Base-by-base conservation (phyloP, 352 stramenopile genomes). In the Phytophthora brassicae region DNA sequence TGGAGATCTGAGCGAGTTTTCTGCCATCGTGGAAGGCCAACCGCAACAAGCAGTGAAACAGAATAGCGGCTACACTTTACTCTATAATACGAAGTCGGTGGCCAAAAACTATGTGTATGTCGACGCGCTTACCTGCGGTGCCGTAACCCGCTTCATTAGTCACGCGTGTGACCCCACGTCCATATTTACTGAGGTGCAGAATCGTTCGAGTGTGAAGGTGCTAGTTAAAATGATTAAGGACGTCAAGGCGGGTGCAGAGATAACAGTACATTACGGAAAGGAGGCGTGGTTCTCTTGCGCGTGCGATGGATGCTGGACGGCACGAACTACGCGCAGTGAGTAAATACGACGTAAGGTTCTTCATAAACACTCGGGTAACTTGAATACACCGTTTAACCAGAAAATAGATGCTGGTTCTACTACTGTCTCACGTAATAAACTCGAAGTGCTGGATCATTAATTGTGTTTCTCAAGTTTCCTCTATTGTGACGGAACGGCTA, bases 91-190 rank as follows among this genome's bases (percentile, higher is more conserved):
- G n/a, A n/a, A n/a, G n/a, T n/a, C n/a, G 44, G 47, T n/a, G n/a
- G n/a, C n/a, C n/a, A n/a, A n/a, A n/a, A 41, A 50, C 7, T 62
- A 35, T n/a, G 44, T 62, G 1, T 55, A 55, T 24, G 44, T 62
- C 3, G 54, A 62, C 0, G 54, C 54, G 0, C 2, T 39, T 3
- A n/a, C 8, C 1, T 54, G 14, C 13, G 43, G 43, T 0, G 38
- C 42, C 3, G 47, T 60, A 2, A 53, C 53, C 7, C 43, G 41
- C 11, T 58, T 58, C 38, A 29, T 49, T 2, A 31, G 22, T 14
- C 39, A 58, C 24, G 13, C 50, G 0, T 58, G 38, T n/a, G n/a
- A 48, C 8, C 50, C 36, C 4, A 58, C 39, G 4, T 14, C 36
- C 11, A 38, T 17, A 3, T 60, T 61, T 20, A 43, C 52, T 2